A percentile compares a stretch with the other conserved stretches of the same genome.
These are phyloP conservation scores for Colletotrichum sp. DNA, from an alignment of 2,329 filamentous ascomycete genomes.

Conservation along the genomic window DNA sequence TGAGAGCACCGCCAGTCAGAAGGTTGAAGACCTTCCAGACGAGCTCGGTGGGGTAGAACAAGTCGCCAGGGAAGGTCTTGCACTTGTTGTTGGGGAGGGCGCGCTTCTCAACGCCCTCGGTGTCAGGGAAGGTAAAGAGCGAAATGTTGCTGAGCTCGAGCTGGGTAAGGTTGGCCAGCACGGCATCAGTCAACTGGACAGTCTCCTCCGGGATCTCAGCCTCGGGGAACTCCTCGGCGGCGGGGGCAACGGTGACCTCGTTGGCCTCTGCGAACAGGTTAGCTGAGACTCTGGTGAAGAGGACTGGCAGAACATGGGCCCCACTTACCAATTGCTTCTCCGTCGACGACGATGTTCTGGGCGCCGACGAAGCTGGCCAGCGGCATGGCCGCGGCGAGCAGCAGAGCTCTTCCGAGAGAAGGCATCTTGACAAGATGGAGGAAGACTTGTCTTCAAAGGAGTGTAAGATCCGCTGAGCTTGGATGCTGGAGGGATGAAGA, in stretches of 20 bases:
- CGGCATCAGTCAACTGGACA: conserved; percentile 37
- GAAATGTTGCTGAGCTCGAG: conserved; percentile 32
- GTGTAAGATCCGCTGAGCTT: background rate
- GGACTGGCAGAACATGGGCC: background rate
- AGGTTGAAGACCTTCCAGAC: conserved; percentile 38
- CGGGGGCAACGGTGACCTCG: conserved; percentile 25
- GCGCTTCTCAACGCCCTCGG: conserved; percentile 22
- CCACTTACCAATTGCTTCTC: conserved; percentile 25
- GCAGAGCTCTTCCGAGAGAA: background rate
- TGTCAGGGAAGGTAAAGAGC: conserved; percentile 34
- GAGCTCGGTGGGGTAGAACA: conserved; percentile 26
- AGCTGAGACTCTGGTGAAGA: background rate
- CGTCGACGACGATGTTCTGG: conserved; percentile 28
- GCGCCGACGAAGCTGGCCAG: conserved; percentile 14
- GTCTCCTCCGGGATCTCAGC: conserved; percentile 21
- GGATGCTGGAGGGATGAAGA: background rate
- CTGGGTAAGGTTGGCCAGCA: conserved; percentile 34
- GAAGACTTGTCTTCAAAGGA: background rate
- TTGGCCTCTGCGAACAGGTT: background rate
- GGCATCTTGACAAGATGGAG: conserved; percentile 7
- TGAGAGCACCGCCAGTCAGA: conserved; percentile 34
- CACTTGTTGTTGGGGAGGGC: conserved; percentile 27
- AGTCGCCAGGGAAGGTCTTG: conserved; percentile 35
- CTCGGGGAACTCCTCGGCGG: conserved; percentile 12
- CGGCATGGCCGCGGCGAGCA: conserved; percentile 5